Evolutionary conservation across 371 early-diverging fungal genomes (phyloP).

Genomic region (Saksenaea oblongispora): DNA sequence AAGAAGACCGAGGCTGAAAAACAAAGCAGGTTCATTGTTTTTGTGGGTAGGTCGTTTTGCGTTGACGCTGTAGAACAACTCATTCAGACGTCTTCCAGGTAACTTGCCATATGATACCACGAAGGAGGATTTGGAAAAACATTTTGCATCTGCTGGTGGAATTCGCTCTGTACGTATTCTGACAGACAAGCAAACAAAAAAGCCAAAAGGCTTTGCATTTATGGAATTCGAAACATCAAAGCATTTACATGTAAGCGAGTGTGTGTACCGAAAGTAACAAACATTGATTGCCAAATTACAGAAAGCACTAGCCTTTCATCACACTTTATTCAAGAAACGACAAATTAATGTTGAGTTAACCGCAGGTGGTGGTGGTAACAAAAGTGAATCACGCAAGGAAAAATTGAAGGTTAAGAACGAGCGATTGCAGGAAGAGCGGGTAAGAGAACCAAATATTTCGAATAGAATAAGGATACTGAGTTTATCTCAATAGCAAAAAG

Average conservation of each 20-base stretch:
- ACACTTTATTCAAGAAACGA: conserved; percentile 63
- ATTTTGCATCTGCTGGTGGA: conserved; percentile 61
- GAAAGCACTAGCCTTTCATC: conserved; percentile 73
- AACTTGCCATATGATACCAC: conserved; percentile 71
- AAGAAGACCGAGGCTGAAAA: conserved; percentile 25
- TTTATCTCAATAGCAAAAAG: not conserved
- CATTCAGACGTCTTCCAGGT: conserved; percentile 31
- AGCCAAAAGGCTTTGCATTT: conserved; percentile 81
- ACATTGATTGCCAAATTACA: conserved; percentile 13
- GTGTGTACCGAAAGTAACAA: not conserved
- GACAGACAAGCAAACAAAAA: conserved; percentile 73
- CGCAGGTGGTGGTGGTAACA: conserved; percentile 81
- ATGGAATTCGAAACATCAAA: conserved; percentile 66
- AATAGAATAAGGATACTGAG: not conserved
- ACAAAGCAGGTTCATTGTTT: conserved; percentile 61
- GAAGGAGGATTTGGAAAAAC: conserved; percentile 62
- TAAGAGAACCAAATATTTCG: conserved; percentile 26
- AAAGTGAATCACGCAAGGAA: conserved; percentile 61
- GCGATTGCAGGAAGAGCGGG: conserved; percentile 67
- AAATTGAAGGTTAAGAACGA: conserved; percentile 70
- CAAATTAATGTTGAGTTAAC: conserved; percentile 81
- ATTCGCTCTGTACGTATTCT: conserved; percentile 66
- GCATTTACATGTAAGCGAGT: conserved; percentile 50
- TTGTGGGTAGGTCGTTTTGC: conserved; percentile 63
- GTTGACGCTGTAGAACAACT: not conserved